These are phyloP conservation scores for Dioszegia aurantiaca DNA, from an alignment of 768 basidiomycete species.

Conservation along the genomic window DNA sequence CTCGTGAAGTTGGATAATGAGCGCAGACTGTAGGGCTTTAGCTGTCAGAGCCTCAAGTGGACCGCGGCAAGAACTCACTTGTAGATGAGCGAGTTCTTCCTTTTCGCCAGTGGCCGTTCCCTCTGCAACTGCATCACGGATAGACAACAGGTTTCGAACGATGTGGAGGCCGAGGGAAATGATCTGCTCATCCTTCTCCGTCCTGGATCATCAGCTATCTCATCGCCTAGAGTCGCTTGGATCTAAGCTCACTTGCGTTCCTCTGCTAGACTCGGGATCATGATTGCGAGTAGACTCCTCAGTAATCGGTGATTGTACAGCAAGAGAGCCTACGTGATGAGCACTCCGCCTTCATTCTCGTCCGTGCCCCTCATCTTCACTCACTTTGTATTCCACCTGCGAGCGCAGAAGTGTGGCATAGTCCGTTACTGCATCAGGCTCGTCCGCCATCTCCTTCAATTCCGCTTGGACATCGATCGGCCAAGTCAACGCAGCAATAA, in stretches of 20 bases:
- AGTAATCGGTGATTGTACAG: slow-evolving; percentile 32
- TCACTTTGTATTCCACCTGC: slow-evolving; percentile 83
- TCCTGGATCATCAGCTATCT: slow-evolving; percentile 48
- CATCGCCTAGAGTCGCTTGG: neutral
- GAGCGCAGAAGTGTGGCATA: slow-evolving; percentile 78
- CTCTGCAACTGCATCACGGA: slow-evolving; percentile 77
- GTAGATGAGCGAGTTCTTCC: slow-evolving; percentile 72
- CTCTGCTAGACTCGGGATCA: slow-evolving; percentile 75
- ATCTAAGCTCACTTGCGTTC: slow-evolving; percentile 52
- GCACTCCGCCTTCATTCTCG: too few relatives aligned
- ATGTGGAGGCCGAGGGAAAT: slow-evolving; percentile 84
- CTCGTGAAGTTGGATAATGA: slow-evolving; percentile 68
- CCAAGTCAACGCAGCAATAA: slow-evolving; percentile 98
- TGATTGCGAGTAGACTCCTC: slow-evolving; percentile 55
- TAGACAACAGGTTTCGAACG: slow-evolving; percentile 88
- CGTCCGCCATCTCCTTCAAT: slow-evolving; percentile 79
- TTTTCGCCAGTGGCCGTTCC: slow-evolving; percentile 71
- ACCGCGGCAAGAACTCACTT: slow-evolving; percentile 53
- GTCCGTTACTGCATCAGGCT: slow-evolving; percentile 73
- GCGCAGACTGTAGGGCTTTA: slow-evolving; percentile 56
- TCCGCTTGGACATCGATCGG: slow-evolving; percentile 95
- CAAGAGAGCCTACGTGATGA: slow-evolving; percentile 32
- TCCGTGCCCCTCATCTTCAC: neutral
- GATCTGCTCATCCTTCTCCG: slow-evolving; percentile 79
- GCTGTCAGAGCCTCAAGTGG: neutral